A percentile compares a stretch with the other conserved stretches of the same genome.
Conservation (phyloP, 495 filamentous ascomycete genomes). For the Talaromyces borbonicus region DNA sequence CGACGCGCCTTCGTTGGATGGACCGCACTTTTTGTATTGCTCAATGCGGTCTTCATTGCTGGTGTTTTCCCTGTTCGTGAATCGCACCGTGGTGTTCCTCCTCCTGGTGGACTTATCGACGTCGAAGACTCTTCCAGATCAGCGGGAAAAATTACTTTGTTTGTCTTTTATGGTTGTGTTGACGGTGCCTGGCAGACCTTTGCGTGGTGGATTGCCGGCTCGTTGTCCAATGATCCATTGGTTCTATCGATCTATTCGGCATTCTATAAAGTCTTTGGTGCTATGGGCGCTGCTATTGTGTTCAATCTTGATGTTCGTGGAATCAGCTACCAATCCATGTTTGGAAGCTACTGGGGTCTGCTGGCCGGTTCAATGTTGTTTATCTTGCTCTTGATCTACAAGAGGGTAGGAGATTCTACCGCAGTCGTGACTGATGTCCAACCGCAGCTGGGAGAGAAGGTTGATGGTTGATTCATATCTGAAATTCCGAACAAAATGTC, state of each 20-base stretch:
- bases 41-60: constrained; percentile 13
- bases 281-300: constrained; percentile 13
- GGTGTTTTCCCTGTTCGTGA: constrained; percentile 9
- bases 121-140: constrained; percentile 3
- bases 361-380: constrained; percentile 10
- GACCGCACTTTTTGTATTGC: constrained; percentile 6
- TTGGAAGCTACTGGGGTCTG: constrained; percentile 13
- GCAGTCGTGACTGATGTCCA: neutral
- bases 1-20: constrained; percentile 10
- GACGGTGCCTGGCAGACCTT: constrained; percentile 13
- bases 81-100: constrained; percentile 6
- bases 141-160: constrained; percentile 10
- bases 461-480: neutral
- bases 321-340: constrained; percentile 11
- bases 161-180: constrained; percentile 10
- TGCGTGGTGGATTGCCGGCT: constrained; percentile 12
- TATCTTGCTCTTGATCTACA: constrained; percentile 9
- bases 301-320: constrained; percentile 10
- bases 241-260: constrained; percentile 12
- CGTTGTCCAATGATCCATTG: constrained; percentile 11
- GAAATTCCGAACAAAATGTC: too few relatives aligned
- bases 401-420: constrained; percentile 8
- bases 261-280: constrained; percentile 13
- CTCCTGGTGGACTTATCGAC: constrained; percentile 14
- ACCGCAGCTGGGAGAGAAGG: neutral